These are phyloP conservation scores for Cucurbita maxima DNA, from an alignment of 306 rosid species.

Conservation along the genomic window DNA sequence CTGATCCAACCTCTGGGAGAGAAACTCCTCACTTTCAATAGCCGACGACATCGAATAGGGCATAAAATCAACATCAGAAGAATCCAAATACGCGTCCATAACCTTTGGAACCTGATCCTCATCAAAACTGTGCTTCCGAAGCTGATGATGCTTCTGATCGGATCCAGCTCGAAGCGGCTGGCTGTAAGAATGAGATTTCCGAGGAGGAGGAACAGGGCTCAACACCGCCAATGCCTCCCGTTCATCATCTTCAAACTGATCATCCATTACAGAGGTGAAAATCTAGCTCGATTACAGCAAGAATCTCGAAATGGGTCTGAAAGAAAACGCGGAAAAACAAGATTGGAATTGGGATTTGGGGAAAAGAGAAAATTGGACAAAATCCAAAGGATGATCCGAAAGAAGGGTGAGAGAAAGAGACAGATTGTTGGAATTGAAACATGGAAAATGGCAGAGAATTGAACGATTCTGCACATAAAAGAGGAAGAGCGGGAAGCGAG, in stretches of 20 bases:
- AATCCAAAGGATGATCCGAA: background rate
- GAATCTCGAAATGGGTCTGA: background rate
- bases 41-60: slow-evolving; percentile 29
- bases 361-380: background rate
- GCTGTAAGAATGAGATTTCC: slow-evolving; percentile 77
- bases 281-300: background rate
- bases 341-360: background rate
- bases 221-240: slow-evolving; percentile 44
- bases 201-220: slow-evolving; percentile 43
- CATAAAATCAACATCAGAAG: slow-evolving; percentile 58
- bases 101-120: slow-evolving; percentile 31
- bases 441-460: background rate
- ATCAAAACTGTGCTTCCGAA: slow-evolving; percentile 84
- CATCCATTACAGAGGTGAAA: slow-evolving; percentile 24
- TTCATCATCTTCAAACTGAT: slow-evolving; percentile 54
- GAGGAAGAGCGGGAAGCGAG: slow-evolving; percentile 2
- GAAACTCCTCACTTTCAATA: slow-evolving; percentile 14
- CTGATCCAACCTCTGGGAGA: slow-evolving; percentile 24
- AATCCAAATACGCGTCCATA: slow-evolving; percentile 19
- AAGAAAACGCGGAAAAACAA: background rate
- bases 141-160: slow-evolving; percentile 30
- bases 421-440: background rate
- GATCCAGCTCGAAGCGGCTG: slow-evolving; percentile 52
- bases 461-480: background rate
- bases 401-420: background rate